Base-by-base conservation (phyloP, 108 stramenopile genomes). In the Skeletonema costatum region DNA sequence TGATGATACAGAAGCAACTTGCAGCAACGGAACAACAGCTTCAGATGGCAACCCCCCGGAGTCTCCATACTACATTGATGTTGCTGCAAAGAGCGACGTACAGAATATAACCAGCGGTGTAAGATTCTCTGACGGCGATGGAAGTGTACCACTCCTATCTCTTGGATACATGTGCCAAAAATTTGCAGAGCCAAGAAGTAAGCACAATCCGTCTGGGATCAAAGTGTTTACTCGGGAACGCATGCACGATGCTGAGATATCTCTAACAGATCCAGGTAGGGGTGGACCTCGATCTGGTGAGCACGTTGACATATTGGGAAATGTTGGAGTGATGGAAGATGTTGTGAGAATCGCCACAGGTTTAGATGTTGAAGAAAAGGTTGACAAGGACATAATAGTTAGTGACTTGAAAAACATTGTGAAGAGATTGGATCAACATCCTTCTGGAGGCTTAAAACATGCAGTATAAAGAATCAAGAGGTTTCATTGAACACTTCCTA, bases 231-330 rank as follows among this genome's bases (percentile, higher is more conserved):
- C 89, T 2, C 66, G 92, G 32, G 96, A 97, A 76, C 88, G 93
- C 67, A 65, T 62, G 42, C 87, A 93, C 71, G 74, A 81, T 19
- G 65, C 75, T 13, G 89, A 87, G 21, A 77, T 83, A 10, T 35
- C 56, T 36, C 74, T 92, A 0, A 80, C 89, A 9, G 92, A 93
- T 73, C 93, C 93, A 1, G 84, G 91, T 74, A 73, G 96, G 21
- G 88, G 86, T 11, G 97, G 94, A 1, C 92, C 94, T 17, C 46
- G 74, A 44, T 87, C 85, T 32, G 85, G 85, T 9, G 92, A 94
- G 16, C 97, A 97, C 79, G 95, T 97, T 0, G 97, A 97, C 68
- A 90, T 97, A 69, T 70, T 97, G 60, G 97, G 97, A 1, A 94
- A 97, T 73, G 51, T 85, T 4, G 88, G 90, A 17, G 87, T 91